Base-by-base conservation (phyloP, 2,329 filamentous ascomycete genomes). In the Penicillium sp. region DNA sequence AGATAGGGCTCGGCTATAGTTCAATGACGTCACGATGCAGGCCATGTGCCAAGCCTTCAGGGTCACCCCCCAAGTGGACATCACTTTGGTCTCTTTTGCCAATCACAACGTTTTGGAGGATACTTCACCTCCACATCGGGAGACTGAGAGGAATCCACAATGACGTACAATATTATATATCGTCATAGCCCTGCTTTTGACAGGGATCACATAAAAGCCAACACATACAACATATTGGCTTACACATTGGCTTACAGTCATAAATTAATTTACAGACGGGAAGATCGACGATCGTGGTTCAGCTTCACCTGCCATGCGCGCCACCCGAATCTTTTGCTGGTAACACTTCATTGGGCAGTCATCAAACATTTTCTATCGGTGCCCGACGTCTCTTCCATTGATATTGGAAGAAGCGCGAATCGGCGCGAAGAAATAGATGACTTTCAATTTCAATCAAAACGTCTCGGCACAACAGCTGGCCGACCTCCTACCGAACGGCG, bases 381-480 rank as follows among this genome's bases (percentile, higher is more conserved):
- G 6, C 7, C 31, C 4, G 15, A 26, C 28, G n/a, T 19, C 22
- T 45, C 26, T 39, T 29, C 17, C n/a, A 7, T 29, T 26, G 24
- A 15, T 24, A 21, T n/a, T 31, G 19, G 13, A 32, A 29, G n/a
- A 29, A 42, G 15, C 17, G n/a, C 26, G 19, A 22, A 10, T 29
- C 22, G 8, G 24, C 13, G 19, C 26, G 2, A 28, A 26, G 21
- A 26, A 42, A 26, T 42, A 32, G 15, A 51, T 51, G 39, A 28
- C 48, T 19, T 41, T 45, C 31, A 33, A 29, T 40, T 54, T 54
- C 32, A 32, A 32, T 19, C 19, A 28, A 13, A 47, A 50, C 26
- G 35, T 49, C 17, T 55, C 60, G 7, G 61, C 61, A 12, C 56
- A 64, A 34, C 52, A 64, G 45, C 56, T 64, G 37, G 61, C 58